Percentiles rank a stretch among this genome's conserved stretches.
phyloP scores from a whole-genome alignment of 2,329 filamentous ascomycete genomes.

The Diaporthe destruens region DNA sequence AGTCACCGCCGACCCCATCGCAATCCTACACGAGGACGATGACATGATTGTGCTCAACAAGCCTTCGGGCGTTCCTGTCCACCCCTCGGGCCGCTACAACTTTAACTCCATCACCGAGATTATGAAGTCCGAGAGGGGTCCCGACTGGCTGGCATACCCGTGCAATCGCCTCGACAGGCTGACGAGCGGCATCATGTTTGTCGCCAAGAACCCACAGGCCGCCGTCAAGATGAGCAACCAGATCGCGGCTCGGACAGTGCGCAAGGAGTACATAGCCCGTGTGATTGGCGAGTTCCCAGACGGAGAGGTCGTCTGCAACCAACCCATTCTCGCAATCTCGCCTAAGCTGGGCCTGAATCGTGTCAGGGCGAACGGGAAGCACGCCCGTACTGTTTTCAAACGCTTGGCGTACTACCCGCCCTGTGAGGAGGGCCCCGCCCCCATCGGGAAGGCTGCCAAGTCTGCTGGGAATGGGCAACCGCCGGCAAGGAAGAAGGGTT shows the following conservation, averaged over 20 bases:
- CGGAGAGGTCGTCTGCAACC: conserved; percentile 90
- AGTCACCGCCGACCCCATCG: conserved; percentile 83
- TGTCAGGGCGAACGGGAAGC: conserved; percentile 92
- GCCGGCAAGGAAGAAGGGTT: conserved; percentile 75
- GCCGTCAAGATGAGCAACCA: conserved; percentile 83
- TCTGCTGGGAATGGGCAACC: conserved; percentile 50
- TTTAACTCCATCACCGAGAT: conserved; percentile 97
- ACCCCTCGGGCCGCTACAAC: conserved; percentile 94
- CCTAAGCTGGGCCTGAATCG: conserved; percentile 95
- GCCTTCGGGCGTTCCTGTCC: conserved; percentile 92
- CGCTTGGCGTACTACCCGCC: conserved; percentile 88
- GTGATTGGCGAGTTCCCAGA: conserved; percentile 94
- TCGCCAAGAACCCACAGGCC: conserved; percentile 86
- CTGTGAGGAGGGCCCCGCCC: conserved; percentile 44
- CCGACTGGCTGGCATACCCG: conserved; percentile 70
- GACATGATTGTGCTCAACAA: conserved; percentile 98
- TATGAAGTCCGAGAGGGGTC: conserved; percentile 79
- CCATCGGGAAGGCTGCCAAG: conserved; percentile 43
- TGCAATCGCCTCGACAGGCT: conserved; percentile 95
- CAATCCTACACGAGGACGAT: conserved; percentile 89
- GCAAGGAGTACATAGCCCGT: conserved; percentile 94
- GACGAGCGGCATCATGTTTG: conserved; percentile 98
- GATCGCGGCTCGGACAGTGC: conserved; percentile 83
- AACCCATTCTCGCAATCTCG: conserved; percentile 93
- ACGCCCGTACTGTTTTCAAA: conserved; percentile 91